A percentile compares a stretch with the other conserved stretches of the same genome.
phyloP scores from a whole-genome alignment of 2,329 filamentous ascomycete species.

The Colletotrichum sp. region DNA sequence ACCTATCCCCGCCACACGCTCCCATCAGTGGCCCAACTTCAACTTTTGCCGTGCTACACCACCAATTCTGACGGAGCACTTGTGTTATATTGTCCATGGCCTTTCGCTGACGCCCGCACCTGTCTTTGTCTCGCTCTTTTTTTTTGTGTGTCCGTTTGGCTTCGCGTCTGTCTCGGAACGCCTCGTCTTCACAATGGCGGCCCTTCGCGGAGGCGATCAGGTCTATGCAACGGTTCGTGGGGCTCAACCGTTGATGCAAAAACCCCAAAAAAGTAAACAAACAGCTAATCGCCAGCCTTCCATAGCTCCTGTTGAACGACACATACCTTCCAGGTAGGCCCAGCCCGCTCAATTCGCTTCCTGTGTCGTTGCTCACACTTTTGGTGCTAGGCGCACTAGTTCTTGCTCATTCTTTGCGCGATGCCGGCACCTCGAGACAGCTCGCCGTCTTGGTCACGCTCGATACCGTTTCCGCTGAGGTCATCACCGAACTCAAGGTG shows the following conservation, averaged over 20 bases:
- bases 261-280: constrained; percentile 14
- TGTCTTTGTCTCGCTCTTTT: constrained; percentile 4
- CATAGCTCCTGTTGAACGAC: constrained; percentile 89
- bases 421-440: constrained; percentile 86
- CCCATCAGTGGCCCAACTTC: neutral
- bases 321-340: constrained; percentile 85
- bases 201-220: constrained; percentile 46
- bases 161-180: constrained; percentile 23
- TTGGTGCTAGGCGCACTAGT: constrained; percentile 79
- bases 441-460: constrained; percentile 84
- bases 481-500: constrained; percentile 81
- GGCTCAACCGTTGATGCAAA: neutral
- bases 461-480: constrained; percentile 77
- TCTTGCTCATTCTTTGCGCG: constrained; percentile 90
- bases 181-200: constrained; percentile 37
- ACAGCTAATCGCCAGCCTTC: constrained; percentile 24
- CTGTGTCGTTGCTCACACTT: constrained; percentile 19
- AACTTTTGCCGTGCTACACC: constrained; percentile 11
- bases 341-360: constrained; percentile 12
- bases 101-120: neutral
- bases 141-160: neutral
- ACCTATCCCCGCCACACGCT: constrained; percentile 11
- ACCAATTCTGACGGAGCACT: neutral
- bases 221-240: constrained; percentile 62
- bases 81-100: constrained; percentile 10